Percentiles rank a stretch among this genome's conserved stretches.
Evolutionary conservation across 1,284 basidiomycete genomes (phyloP).

Genomic region (Amylostereum areolatum): DNA sequence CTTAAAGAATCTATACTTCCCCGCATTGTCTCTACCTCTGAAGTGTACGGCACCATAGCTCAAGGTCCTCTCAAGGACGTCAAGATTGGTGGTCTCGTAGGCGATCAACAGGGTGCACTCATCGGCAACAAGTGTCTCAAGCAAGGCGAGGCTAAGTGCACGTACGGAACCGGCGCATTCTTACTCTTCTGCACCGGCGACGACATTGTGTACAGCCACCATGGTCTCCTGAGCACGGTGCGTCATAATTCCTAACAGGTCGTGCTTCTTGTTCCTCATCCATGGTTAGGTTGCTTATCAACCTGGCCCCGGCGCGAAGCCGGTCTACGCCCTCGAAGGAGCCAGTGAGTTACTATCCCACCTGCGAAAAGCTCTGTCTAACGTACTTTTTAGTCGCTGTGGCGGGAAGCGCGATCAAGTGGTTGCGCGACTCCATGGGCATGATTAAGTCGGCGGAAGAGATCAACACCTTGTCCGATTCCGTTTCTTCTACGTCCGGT

Average conservation of each 20-base stretch:
- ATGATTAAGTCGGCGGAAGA: slow-evolving; percentile 80
- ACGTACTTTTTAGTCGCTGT: background rate
- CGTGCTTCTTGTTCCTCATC: slow-evolving; percentile 1
- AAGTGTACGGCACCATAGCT: slow-evolving; percentile 81
- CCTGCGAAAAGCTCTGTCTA: background rate
- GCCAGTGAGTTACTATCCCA: slow-evolving; percentile 30
- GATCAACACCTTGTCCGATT: slow-evolving; percentile 80
- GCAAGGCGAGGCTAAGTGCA: slow-evolving; percentile 88
- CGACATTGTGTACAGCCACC: slow-evolving; percentile 79
- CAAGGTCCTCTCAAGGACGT: slow-evolving; percentile 71
- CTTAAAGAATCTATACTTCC: slow-evolving; percentile 79
- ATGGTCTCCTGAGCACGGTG: slow-evolving; percentile 88
- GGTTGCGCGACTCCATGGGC: slow-evolving; percentile 86
- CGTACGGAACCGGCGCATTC: slow-evolving; percentile 96
- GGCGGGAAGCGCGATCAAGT: slow-evolving; percentile 8
- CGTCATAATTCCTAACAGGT: slow-evolving; percentile 13
- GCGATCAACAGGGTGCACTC: slow-evolving; percentile 95
- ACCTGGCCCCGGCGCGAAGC: slow-evolving; percentile 71
- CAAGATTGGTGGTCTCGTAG: slow-evolving; percentile 87
- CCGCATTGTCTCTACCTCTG: slow-evolving; percentile 85
- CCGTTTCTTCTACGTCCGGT: slow-evolving; percentile 82
- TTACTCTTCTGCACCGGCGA: slow-evolving; percentile 90
- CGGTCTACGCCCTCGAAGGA: slow-evolving; percentile 93
- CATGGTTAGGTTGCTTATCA: slow-evolving; percentile 79
- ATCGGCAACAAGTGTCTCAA: slow-evolving; percentile 93